Percentiles rank a stretch among this genome's conserved stretches.
These are phyloP conservation scores for Kondoa subrosea DNA, from an alignment of 768 basidiomycete species.

Conservation along the genomic window DNA sequence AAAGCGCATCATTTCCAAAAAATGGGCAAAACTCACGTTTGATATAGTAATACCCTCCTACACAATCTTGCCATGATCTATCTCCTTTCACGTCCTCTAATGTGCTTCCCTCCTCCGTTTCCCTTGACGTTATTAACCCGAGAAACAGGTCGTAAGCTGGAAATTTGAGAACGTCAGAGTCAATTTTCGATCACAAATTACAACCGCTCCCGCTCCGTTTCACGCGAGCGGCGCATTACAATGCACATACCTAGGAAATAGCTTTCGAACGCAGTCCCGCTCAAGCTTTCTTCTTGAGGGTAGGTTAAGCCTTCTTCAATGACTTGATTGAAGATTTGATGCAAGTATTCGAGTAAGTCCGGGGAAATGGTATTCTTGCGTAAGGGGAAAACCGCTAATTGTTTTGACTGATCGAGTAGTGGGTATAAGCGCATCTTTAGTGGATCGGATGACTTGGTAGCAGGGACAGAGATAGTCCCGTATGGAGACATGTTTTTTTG, in stretches of 20 bases:
- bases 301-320: constrained; percentile 64
- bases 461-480: constrained; percentile 12
- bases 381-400: constrained; percentile 14
- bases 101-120: not conserved
- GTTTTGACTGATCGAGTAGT: constrained; percentile 3
- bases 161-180: no score
- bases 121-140: constrained; percentile 6
- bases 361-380: constrained; percentile 1
- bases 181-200: no score
- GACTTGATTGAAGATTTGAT: constrained; percentile 46
- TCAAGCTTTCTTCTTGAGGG: constrained; percentile 37
- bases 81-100: not conserved
- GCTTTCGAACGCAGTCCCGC: not conserved
- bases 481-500: constrained; percentile 14
- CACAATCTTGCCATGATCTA: not conserved
- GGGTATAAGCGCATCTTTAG: constrained; percentile 10
- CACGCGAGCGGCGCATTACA: no score
- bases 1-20: constrained; percentile 2
- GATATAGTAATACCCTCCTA: not conserved
- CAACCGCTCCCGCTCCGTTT: no score
- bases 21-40: not conserved
- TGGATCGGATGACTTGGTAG: not conserved
- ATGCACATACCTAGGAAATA: constrained; percentile 30
- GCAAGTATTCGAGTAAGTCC: constrained; percentile 9
- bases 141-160: constrained; percentile 21